phyloP scores from a whole-genome alignment of 176 grass and related monocot genomes.

The Metroxylon sagu region DNA sequence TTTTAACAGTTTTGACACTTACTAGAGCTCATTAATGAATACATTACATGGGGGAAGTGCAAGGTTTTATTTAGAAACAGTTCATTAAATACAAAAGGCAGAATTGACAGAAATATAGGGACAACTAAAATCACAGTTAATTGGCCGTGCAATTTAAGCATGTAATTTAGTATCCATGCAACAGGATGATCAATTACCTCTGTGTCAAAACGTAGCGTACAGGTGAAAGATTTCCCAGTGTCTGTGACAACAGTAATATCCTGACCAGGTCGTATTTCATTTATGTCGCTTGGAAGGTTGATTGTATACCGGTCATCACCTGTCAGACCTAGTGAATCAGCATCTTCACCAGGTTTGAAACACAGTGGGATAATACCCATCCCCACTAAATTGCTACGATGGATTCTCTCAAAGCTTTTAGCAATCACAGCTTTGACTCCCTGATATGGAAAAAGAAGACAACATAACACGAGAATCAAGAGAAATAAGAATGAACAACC shows the following conservation, averaged over 20 bases:
- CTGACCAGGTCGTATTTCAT: conserved; percentile 3
- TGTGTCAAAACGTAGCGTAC: conserved; percentile 10
- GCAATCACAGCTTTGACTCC: conserved; percentile 12
- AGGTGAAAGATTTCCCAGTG: conserved; percentile 8
- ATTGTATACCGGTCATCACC: conserved; percentile 6
- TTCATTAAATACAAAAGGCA: too few species aligned
- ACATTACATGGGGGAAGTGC: too few species aligned
- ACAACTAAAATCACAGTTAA: too few species aligned
- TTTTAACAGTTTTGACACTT: too few species aligned
- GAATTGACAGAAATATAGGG: too few species aligned
- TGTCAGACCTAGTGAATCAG: conserved; percentile 10
- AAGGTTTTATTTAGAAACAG: too few species aligned
- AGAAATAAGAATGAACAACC: too few species aligned
- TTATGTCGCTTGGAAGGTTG: neutral
- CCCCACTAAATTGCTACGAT: conserved; percentile 12
- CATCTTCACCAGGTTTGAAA: conserved; percentile 11
- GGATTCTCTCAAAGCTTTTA: conserved; percentile 13
- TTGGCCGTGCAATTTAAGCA: too few species aligned
- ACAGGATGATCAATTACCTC: conserved; percentile 1
- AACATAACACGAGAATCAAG: too few species aligned
- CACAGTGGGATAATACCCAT: conserved; percentile 14
- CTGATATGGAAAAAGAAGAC: neutral
- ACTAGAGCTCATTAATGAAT: too few species aligned
- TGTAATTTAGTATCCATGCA: too few species aligned
- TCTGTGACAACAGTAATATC: conserved; percentile 11